Conservation (phyloP, 768 basidiomycete species). For the Amanita muscaria region DNA sequence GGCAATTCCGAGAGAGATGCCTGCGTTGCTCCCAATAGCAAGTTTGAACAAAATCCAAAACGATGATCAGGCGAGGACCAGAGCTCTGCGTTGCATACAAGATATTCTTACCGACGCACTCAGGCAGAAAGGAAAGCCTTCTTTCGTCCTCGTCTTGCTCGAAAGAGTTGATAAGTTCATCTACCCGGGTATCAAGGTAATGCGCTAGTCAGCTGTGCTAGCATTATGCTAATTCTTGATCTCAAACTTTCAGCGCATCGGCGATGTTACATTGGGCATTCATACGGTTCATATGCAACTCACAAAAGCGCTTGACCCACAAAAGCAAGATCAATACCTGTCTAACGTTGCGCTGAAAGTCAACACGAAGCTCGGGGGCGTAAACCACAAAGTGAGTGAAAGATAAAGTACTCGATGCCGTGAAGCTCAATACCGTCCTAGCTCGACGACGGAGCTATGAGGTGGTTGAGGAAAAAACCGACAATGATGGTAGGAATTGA, state of each 20-base stretch:
- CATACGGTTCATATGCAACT: constrained; percentile 70
- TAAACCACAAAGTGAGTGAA: constrained; percentile 51
- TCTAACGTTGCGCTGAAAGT: constrained; percentile 78
- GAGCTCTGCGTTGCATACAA: constrained; percentile 34
- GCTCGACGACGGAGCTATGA: constrained; percentile 47
- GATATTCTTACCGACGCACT: constrained; percentile 27
- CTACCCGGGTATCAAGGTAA: constrained; percentile 71
- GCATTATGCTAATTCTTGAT: not conserved
- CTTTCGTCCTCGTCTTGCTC: constrained; percentile 64
- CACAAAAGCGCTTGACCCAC: constrained; percentile 47
- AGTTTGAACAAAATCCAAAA: constrained; percentile 17
- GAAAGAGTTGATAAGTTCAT: constrained; percentile 63
- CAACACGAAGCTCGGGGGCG: constrained; percentile 76
- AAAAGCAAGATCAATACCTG: constrained; percentile 70
- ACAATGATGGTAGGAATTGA: constrained; percentile 87
- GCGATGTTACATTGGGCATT: constrained; percentile 66
- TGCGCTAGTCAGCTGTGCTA: not conserved
- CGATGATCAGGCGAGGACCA: constrained; percentile 26
- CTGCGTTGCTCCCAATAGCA: constrained; percentile 31
- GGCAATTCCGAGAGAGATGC: constrained; percentile 27
- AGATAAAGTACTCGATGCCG: not conserved
- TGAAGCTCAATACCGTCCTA: constrained; percentile 12
- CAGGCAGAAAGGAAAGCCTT: constrained; percentile 30
- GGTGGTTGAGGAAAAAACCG: constrained; percentile 54
- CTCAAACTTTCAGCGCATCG: constrained; percentile 47